These are phyloP conservation scores for Xanthoconium separans DNA, from an alignment of 1,284 basidiomycete genomes.

Conservation along the genomic window DNA sequence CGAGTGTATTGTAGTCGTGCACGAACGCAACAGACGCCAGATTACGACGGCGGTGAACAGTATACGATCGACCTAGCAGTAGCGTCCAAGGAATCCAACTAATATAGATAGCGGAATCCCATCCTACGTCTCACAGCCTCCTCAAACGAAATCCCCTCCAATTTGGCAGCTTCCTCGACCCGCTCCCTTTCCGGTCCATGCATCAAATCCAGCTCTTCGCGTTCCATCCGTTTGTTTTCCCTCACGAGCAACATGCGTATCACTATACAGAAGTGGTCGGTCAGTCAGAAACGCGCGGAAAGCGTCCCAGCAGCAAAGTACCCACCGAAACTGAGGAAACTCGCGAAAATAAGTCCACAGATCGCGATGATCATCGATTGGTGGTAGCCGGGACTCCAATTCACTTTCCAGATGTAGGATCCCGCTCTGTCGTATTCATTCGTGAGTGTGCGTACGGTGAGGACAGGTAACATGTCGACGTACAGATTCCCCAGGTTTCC, in stretches of 20 bases:
- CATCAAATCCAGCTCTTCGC: conserved; percentile 33
- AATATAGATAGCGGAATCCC: conserved; percentile 44
- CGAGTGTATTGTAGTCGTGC: too few relatives aligned
- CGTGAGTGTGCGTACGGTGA: background rate
- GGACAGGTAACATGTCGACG: conserved; percentile 10
- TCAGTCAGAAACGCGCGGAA: background rate
- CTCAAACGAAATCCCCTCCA: conserved; percentile 52
- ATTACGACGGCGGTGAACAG: too few relatives aligned
- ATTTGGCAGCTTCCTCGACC: conserved; percentile 47
- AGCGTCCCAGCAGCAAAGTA: background rate
- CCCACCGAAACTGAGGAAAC: conserved; percentile 39
- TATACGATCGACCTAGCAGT: too few relatives aligned
- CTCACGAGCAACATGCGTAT: background rate
- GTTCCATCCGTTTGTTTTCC: conserved; percentile 45
- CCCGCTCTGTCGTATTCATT: conserved; percentile 38
- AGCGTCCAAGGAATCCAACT: background rate
- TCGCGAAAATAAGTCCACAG: conserved; percentile 38
- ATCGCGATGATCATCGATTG: conserved; percentile 52
- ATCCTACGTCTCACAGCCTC: conserved; percentile 38
- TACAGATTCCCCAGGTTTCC: conserved; percentile 33
- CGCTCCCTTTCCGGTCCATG: conserved; percentile 39
- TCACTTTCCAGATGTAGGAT: conserved; percentile 50
- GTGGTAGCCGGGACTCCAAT: conserved; percentile 51
- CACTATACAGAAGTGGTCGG: background rate
- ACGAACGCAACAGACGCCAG: too few relatives aligned